phyloP scores from a whole-genome alignment of 768 basidiomycete genomes.

The Hericium erinaceus region DNA sequence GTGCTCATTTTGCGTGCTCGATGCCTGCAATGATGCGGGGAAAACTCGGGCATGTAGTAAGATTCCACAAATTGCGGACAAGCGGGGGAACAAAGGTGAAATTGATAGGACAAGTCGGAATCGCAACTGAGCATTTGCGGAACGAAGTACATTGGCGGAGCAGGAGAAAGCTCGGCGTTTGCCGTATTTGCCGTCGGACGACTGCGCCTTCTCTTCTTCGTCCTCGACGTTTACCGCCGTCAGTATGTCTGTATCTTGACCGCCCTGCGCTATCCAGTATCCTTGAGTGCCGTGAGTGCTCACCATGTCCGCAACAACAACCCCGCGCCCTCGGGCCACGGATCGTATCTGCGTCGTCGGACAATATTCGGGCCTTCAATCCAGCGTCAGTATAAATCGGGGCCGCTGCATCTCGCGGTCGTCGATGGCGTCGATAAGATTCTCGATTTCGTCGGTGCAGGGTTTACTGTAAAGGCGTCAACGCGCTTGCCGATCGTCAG shows the following conservation, averaged over 20 bases:
- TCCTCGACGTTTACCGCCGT: too few relatives aligned
- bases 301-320: neutral
- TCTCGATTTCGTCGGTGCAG: neutral
- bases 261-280: too few relatives aligned
- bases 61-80: neutral
- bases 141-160: neutral
- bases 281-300: too few relatives aligned
- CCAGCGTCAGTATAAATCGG: neutral
- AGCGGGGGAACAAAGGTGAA: neutral
- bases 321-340: neutral
- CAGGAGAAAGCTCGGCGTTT: neutral
- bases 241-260: too few relatives aligned
- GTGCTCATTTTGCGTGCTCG: neutral
- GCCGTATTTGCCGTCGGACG: neutral
- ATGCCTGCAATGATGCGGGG: neutral
- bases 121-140: neutral
- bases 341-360: conserved; percentile 1
- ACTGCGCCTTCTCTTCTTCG: too few relatives aligned
- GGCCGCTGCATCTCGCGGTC: neutral
- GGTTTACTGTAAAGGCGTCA: neutral
- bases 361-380: conserved; percentile 1
- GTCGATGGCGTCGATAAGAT: neutral
- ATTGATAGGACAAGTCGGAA: neutral
- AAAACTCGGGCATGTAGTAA: neutral
- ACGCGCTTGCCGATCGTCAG: neutral